Conservation (phyloP, 2,329 filamentous ascomycete species). For the Ophiosphaerella korrae region DNA sequence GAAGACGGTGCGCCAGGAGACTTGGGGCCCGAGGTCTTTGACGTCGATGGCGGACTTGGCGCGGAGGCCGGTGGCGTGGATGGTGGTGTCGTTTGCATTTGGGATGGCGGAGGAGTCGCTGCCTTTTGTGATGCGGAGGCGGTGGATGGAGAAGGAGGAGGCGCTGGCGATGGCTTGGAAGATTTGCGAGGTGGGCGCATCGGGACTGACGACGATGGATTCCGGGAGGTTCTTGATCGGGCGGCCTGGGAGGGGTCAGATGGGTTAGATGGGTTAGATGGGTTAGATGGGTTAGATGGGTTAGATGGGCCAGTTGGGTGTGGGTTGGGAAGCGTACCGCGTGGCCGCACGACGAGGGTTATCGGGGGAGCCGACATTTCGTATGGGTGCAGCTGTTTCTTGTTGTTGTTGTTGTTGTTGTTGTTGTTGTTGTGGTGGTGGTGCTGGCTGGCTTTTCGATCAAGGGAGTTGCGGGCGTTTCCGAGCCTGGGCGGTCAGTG, state of each 20-base stretch:
- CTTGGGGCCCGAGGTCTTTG: conserved; percentile 91
- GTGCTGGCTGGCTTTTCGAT: not conserved
- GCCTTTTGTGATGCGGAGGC: conserved; percentile 68
- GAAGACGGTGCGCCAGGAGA: conserved; percentile 92
- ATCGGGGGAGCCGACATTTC: conserved; percentile 52
- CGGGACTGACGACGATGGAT: conserved; percentile 57
- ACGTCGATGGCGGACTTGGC: conserved; percentile 73
- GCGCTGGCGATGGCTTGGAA: conserved; percentile 62
- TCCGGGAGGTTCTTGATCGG: conserved; percentile 66
- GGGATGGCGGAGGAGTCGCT: conserved; percentile 64
- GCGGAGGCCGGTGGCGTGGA: conserved; percentile 61
- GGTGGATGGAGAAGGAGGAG: conserved; percentile 62
- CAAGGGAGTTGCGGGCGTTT: no score
- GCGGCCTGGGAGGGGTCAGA: conserved; percentile 54
- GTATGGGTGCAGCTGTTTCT: conserved; percentile 9
- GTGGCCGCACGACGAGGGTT: conserved; percentile 52
- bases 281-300: conserved; percentile 7
- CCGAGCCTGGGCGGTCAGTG: conserved; percentile 5
- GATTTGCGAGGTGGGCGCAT: conserved; percentile 60
- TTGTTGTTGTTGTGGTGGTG: no score
- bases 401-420: no score
- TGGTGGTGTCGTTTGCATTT: conserved; percentile 58
- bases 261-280: conserved; percentile 2
- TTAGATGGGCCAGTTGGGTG: conserved; percentile 1
- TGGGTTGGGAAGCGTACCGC: conserved; percentile 42